Conservation (phyloP, 106 monocot species). For the Narthecium ossifragum region DNA sequence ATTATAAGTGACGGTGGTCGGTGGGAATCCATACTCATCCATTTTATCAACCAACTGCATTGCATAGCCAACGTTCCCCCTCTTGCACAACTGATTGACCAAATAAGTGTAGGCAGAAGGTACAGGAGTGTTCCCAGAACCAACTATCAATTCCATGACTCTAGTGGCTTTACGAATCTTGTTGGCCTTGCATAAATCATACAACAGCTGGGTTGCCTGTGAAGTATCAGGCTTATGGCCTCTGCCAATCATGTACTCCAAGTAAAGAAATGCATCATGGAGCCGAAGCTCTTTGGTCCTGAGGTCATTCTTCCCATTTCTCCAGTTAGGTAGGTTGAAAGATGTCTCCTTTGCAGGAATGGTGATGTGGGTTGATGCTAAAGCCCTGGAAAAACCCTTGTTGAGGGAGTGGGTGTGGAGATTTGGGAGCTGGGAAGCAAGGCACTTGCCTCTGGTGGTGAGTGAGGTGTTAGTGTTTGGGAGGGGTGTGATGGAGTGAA, state of each 20-base stretch:
- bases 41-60: conserved; percentile 85
- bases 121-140: conserved; percentile 29
- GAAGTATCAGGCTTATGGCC: conserved; percentile 47
- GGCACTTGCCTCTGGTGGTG: conserved; percentile 10
- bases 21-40: conserved; percentile 51
- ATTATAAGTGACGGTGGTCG: conserved; percentile 58
- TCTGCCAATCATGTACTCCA: conserved; percentile 61
- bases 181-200: conserved; percentile 55
- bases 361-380: conserved; percentile 19
- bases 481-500: conserved; percentile 27
- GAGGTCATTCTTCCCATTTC: conserved; percentile 35
- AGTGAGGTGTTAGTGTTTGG: conserved; percentile 11
- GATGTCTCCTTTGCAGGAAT: conserved; percentile 11
- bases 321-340: conserved; percentile 55
- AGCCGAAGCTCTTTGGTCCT: conserved; percentile 48
- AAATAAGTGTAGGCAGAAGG: conserved; percentile 42
- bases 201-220: conserved; percentile 54
- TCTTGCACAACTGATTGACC: conserved; percentile 69
- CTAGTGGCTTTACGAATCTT: conserved; percentile 73
- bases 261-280: conserved; percentile 59
- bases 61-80: conserved; percentile 83
- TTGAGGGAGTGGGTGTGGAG: conserved; percentile 10
- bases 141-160: conserved; percentile 66
- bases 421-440: conserved; percentile 20
- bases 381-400: conserved; percentile 26